Base-by-base conservation (phyloP, 2,329 filamentous ascomycete genomes). In the Bipolaris zeicola region DNA sequence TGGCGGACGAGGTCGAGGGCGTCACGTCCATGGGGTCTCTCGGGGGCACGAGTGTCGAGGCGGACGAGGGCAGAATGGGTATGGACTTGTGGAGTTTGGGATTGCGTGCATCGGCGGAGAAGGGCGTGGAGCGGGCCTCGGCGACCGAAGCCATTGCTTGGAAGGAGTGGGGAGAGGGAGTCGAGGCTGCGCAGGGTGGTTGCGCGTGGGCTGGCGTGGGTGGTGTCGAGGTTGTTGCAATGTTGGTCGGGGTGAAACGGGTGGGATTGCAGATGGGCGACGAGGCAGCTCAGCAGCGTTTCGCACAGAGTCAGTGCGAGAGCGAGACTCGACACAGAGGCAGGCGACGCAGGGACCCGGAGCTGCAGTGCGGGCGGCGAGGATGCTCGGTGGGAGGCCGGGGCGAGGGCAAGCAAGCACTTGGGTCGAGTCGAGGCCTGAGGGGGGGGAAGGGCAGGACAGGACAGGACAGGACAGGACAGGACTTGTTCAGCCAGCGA, bases 11-110 rank as follows among this genome's bases (percentile, higher is more conserved):
- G 80, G 54, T 48, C 4, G 54, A 39, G 50, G 54, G 54, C 43
- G 82, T 82, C 50, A 83, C 76, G 55, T 85, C 82, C 83, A 86
- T 86, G 52, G 81, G 78, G 61, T 84, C 83, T 54, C 77, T 78
- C 31, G 79, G 76, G 58, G 77, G 73, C 46, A 77, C 76, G 44
- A 78, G 66, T 45, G 79, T 77, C 44, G 78, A 72, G 50, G 73
- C 69, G 34, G 80, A 79, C 16, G 81, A 81, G 16, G 80, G 78
- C 48, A 83, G 78, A 57, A 84, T 79, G 47, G 82, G 80, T 44
- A 84, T 80, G 44, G 80, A 80, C 69, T 81, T 80, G 69, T 81
- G 79, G 62, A 80, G 78, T 54, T 77, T 73, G 45, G 72, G 68
- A 73, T 74, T 66, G 73, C 76, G 73, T 3, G 67, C 60, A 51